Evolutionary conservation across 2,329 filamentous ascomycete species (phyloP), one percentile per base, ranked within the genome.

Genomic region (Ophiostoma perfectum): DNA sequence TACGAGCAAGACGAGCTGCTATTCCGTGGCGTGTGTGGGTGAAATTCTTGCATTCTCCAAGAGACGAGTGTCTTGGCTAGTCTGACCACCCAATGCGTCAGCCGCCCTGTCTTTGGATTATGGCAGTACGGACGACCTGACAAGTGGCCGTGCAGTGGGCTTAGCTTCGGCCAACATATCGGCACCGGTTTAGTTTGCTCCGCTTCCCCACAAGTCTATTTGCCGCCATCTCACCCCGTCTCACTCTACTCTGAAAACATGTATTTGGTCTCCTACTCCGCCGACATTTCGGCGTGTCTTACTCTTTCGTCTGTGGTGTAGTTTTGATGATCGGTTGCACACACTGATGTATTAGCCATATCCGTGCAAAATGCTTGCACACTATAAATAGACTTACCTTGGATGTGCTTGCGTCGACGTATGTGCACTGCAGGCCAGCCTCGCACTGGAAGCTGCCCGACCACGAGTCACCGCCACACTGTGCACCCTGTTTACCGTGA

Each of bases 401-500:
- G 16, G 38, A 55, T 8, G 11, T 55, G 49, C n/a, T 18, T 55
- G n/a, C 49, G 27, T 70, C 47, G n/a, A 69, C 49, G 18, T 67
- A 66, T 4, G 27, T 44, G 65, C 70, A 71, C 9, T 55, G 45
- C 44, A 71, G 68, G 3, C 68, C 68, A 3, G 64, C 2, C 4
- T 65, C 68, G 39, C 70, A 71, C 47, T 67, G 68, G 67, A 70
- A 71, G 49, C 68, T 68, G 27, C 70, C 67, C 4, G 42, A 64
- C 70, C 68, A 71, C 9, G 65, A 27, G n/a, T 66, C 68, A 18
- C 68, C 68, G 6, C 70, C 70, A 41, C 68, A 71, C 44, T 70
- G 68, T 16, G 64, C 52, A 11, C 70, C 70, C 36, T 42, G 65
- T 8, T 79, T 84, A 88, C 7, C n/a, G 18, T 27, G 49, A 27